phyloP scores from a whole-genome alignment of 2,329 filamentous ascomycete genomes.

The Sporothrix variecibatus region DNA sequence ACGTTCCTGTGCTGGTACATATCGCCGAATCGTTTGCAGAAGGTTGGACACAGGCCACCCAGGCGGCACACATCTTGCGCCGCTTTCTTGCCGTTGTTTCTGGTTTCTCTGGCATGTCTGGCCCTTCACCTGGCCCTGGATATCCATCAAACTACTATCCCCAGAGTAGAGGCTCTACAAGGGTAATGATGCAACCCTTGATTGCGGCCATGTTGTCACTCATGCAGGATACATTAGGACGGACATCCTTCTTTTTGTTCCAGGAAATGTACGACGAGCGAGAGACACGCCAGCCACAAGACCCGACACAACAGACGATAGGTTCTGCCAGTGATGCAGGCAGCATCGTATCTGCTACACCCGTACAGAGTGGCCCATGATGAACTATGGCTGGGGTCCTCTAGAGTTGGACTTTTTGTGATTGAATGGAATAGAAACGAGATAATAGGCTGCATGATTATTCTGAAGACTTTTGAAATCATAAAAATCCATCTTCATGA shows the following conservation, averaged over 20 bases:
- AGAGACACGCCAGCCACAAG: neutral
- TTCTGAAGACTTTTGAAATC: too few relatives aligned
- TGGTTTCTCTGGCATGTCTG: neutral
- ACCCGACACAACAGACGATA: neutral
- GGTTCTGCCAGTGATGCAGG: neutral
- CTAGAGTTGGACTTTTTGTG: neutral
- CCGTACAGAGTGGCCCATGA: neutral
- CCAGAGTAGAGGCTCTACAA: neutral
- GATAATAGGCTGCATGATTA: too few relatives aligned
- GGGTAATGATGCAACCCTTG: neutral
- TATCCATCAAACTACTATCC: neutral
- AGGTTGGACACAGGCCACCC: constrained; percentile 40
- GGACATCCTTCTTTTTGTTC: constrained; percentile 2
- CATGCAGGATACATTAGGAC: neutral
- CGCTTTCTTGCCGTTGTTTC: constrained; percentile 36
- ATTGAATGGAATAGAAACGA: neutral
- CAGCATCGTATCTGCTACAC: neutral
- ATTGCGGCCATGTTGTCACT: neutral
- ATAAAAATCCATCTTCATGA: too few relatives aligned
- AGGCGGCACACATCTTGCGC: constrained; percentile 40
- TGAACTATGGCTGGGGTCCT: neutral
- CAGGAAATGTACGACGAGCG: neutral
- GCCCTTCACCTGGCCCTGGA: neutral
- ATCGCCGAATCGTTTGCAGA: constrained; percentile 38
- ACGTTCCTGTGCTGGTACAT: constrained; percentile 37